These are phyloP conservation scores for Chlorella vulgaris DNA, from an alignment of 139 green algal species.

Conservation along the genomic window DNA sequence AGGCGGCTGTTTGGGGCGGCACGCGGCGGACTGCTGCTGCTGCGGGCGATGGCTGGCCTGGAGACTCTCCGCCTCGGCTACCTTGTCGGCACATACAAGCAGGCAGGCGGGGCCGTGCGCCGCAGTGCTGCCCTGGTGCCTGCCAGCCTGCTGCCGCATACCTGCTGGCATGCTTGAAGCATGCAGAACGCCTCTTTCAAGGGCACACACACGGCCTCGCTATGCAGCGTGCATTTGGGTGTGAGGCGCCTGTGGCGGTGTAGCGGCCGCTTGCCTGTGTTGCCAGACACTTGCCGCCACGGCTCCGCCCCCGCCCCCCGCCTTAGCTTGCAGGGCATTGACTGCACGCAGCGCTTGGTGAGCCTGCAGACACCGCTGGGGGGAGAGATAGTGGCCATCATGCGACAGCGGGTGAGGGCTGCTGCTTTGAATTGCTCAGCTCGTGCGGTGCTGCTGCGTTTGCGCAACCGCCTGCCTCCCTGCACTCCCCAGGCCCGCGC, in stretches of 20 bases:
- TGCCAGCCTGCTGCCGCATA: background rate
- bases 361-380: background rate
- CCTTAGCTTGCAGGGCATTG: too few relatives aligned
- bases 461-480: too few relatives aligned
- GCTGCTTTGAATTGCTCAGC: background rate
- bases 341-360: background rate
- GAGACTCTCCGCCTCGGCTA: slow-evolving; percentile 24
- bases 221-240: too few relatives aligned
- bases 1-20: background rate
- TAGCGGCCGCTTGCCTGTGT: too few relatives aligned
- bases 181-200: too few relatives aligned
- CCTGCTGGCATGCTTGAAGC: too few relatives aligned
- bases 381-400: background rate
- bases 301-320: too few relatives aligned
- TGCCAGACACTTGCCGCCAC: too few relatives aligned
- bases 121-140: background rate
- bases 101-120: too few relatives aligned
- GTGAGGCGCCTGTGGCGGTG: too few relatives aligned
- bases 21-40: background rate
- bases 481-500: too few relatives aligned
- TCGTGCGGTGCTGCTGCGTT: background rate
- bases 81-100: slow-evolving; percentile 28
- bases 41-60: background rate
- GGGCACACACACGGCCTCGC: too few relatives aligned
- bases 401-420: background rate